Conservation (phyloP, 495 filamentous ascomycete species). For the Diplogelasinospora grovesii region DNA sequence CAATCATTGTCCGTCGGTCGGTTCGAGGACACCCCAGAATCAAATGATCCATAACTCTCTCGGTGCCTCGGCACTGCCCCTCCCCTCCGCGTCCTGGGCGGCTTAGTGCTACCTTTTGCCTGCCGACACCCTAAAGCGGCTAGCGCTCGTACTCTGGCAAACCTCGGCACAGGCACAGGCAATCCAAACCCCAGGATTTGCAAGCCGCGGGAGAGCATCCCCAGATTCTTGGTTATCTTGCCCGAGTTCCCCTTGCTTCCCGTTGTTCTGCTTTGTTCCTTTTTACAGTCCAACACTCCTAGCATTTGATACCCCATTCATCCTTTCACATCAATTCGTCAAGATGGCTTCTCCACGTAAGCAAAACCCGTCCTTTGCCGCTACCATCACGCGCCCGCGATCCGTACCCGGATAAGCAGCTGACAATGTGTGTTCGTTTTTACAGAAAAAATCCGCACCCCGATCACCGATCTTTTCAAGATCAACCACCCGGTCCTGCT, state of each 20-base stretch:
- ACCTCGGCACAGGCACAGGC: conserved; percentile 13
- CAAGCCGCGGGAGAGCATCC: neutral
- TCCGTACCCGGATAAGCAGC: conserved; percentile 4
- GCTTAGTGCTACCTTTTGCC: too few species aligned
- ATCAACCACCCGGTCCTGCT: conserved; percentile 96
- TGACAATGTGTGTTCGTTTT: conserved; percentile 17
- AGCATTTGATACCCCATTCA: neutral
- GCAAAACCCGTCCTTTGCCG: conserved; percentile 22
- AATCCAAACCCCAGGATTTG: conserved; percentile 3
- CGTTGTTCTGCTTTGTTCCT: conserved; percentile 10
- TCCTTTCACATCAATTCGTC: conserved; percentile 14
- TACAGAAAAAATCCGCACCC: conserved; percentile 78
- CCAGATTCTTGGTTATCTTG: neutral
- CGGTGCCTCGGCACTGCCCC: conserved; percentile 8
- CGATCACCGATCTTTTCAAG: conserved; percentile 87
- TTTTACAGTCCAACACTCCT: conserved; percentile 3
- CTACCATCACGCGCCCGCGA: neutral
- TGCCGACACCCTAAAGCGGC: conserved; percentile 2
- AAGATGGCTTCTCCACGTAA: conserved; percentile 79
- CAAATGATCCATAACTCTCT: too few species aligned
- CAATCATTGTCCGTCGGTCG: too few species aligned
- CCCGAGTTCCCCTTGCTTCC: conserved; percentile 6
- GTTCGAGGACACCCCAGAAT: too few species aligned
- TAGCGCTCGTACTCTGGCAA: conserved; percentile 1
- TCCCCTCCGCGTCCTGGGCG: conserved; percentile 1